Evolutionary conservation across 148 eudicot genomes (phyloP), one percentile per base, ranked within the genome.

Genomic region (Diospyros lotus): DNA sequence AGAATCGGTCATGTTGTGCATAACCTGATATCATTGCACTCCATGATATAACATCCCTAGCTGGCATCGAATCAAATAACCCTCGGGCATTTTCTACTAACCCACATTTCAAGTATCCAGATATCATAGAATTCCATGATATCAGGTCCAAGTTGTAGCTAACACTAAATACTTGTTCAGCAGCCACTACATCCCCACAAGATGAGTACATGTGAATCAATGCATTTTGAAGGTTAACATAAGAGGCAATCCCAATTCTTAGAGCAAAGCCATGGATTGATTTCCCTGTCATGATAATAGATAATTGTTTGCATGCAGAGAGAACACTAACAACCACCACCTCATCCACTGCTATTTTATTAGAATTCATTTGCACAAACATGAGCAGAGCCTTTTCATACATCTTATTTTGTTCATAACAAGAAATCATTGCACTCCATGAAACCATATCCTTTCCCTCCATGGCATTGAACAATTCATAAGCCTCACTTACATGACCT

Each of bases 11-110:
- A 48, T 67, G 78, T 68, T 91, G 87, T 50, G 86, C 81, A 80
- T 83, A 85, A 59, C 97, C 91, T 38, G 97, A 86, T 68, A 91
- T 86, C 87, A 91, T 85, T 60, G 90, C 86, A 78, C 87, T 83
- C 97, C 97, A 91, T 45, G 97, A 84, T 52, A 89, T 86, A n/a
- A 82, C 74, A 82, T 91, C 97, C 84, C 78, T 91, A 66, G 81
- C 84, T 46, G 87, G 88, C 92, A 91, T 89, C 17, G 68, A 54
- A 79, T 91, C 82, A 77, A 91, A 91, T 38, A 91, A 77, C 65
- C 59, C 77, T 45, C 81, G 78, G 42, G 89, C 93, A 44, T 75
- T 80, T 46, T 84, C 88, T 7, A 84, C 53, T 58, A 69, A 78
- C 15, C 89, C 88, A 68, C 86, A 83, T 73, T 86, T 87, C 68